These are phyloP conservation scores for Pseudodiploospora longispora DNA, from an alignment of 2,329 filamentous ascomycete species.

Conservation along the genomic window DNA sequence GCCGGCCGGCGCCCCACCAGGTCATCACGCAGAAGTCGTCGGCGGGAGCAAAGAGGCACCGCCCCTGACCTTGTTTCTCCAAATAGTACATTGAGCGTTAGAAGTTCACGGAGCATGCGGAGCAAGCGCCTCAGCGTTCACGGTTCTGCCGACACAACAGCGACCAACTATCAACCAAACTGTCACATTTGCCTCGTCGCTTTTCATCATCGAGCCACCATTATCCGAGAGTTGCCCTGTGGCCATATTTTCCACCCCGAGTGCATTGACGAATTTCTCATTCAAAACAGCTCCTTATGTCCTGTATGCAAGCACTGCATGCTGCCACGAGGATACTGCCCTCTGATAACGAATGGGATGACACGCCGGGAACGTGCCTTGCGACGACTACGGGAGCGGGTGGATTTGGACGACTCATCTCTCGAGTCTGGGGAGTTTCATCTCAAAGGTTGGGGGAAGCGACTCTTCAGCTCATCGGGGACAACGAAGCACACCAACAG, in stretches of 20 bases:
- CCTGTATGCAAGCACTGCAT: slow-evolving; percentile 84
- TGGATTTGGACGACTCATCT: slow-evolving; percentile 33
- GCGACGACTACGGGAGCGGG: slow-evolving; percentile 48
- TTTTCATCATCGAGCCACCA: slow-evolving; percentile 60
- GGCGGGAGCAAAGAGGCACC: slow-evolving; percentile 20
- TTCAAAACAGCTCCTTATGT: slow-evolving; percentile 73
- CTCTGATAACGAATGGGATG: slow-evolving; percentile 75
- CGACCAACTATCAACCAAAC: slow-evolving; percentile 62
- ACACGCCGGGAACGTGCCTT: slow-evolving; percentile 71
- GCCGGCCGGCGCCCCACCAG: slow-evolving; percentile 21
- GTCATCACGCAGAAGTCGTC: slow-evolving; percentile 21
- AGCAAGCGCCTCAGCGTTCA: slow-evolving; percentile 31
- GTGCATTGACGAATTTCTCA: slow-evolving; percentile 82
- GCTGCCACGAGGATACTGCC: slow-evolving; percentile 59
- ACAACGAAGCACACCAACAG: slow-evolving; percentile 11
- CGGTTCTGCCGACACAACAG: slow-evolving; percentile 27
- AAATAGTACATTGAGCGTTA: slow-evolving; percentile 13
- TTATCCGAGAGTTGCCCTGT: slow-evolving; percentile 80
- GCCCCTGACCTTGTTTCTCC: slow-evolving; percentile 17
- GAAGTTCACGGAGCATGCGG: slow-evolving; percentile 20
- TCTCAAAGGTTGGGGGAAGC: slow-evolving; percentile 27
- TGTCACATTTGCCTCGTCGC: slow-evolving; percentile 89
- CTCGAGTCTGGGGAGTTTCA: slow-evolving; percentile 25
- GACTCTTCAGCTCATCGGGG: slow-evolving; percentile 22
- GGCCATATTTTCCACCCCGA: slow-evolving; percentile 89